Evolutionary conservation across 2,329 filamentous ascomycete genomes (phyloP), one percentile per base, ranked within the genome.

Genomic region (Trichoderma guizhouense): DNA sequence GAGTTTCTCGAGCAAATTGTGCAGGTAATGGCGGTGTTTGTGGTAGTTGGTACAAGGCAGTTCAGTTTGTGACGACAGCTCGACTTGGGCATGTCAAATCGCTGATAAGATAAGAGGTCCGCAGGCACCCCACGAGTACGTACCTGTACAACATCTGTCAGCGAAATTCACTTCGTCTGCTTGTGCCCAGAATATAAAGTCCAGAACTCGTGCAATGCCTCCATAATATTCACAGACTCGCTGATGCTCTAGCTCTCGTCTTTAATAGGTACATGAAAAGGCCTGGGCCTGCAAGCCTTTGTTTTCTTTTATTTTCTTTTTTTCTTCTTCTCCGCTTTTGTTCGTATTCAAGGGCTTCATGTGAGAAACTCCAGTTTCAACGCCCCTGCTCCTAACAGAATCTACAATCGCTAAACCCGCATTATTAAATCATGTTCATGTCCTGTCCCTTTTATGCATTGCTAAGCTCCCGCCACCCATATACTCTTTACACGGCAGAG

Each of bases 31-130:
- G 30, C 14, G 28, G 18, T 28, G 39, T 14, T 36, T 14, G 12
- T 12, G 5, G 57, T 21, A 24, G 11, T 51, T 66, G 1, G 34
- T 15, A 34, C 18, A 36, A 30, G 30, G 36, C 39, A 34, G 32
- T n/a, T 61, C 39, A 43, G 39, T 43, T 26, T 24, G 57, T 32
- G 55, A 61, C 28, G 57, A 34, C 32, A 28, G 61, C 69, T 71
- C 34, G 7, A 18, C 36, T 15, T 43, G 28, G 39, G 36, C 7
- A 66, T 39, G 51, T 51, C 30, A 53, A 51, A 43, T 21, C 18
- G 14, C 69, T 18, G 69, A 71, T 71, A 71, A 71, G 69, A 71
- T 71, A 71, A 71, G 69, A 71, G 53, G 51, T 24, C 26, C 55
- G 62, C 68, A 70, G 57, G 57, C 58, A 63, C 30, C 51, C 60